Conservation (phyloP, 2,329 filamentous ascomycete genomes). For the Zymoseptoria crescenta region DNA sequence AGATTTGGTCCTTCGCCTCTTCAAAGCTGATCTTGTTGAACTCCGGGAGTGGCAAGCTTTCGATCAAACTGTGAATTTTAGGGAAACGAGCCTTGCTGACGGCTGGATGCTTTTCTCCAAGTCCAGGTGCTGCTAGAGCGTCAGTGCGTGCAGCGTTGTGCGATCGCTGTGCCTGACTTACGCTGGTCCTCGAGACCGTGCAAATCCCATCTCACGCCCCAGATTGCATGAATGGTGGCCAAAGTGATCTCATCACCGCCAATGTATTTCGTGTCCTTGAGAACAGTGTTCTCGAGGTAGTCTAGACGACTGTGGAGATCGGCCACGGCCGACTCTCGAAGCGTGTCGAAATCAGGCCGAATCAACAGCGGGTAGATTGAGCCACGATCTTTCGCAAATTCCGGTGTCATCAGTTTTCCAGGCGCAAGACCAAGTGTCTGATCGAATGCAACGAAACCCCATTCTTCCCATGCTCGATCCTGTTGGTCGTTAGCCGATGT, state of each 20-base stretch:
- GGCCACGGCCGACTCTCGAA: background rate
- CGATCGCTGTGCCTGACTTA: background rate
- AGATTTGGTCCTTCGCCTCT: background rate
- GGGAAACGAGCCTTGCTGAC: background rate
- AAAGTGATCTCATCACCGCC: background rate
- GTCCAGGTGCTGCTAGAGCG: background rate
- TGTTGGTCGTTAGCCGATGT: background rate
- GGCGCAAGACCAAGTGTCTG: background rate
- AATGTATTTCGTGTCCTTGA: background rate
- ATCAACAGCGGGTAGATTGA: background rate
- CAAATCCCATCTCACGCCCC: conserved; percentile 1
- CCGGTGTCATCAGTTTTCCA: background rate
- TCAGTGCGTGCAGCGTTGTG: background rate
- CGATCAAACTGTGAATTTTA: background rate
- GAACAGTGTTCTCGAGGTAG: background rate
- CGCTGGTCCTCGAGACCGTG: background rate
- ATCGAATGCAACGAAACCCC: background rate
- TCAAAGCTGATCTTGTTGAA: background rate
- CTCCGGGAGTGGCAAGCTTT: background rate
- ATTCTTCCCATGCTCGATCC: background rate
- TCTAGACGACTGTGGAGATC: background rate
- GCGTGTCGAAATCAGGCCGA: background rate
- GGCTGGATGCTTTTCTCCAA: background rate
- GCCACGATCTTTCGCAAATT: background rate
- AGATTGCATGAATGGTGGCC: background rate